These are phyloP conservation scores for Mesotaenium endlicherianum DNA, from an alignment of 139 green algal genomes.

Conservation along the genomic window DNA sequence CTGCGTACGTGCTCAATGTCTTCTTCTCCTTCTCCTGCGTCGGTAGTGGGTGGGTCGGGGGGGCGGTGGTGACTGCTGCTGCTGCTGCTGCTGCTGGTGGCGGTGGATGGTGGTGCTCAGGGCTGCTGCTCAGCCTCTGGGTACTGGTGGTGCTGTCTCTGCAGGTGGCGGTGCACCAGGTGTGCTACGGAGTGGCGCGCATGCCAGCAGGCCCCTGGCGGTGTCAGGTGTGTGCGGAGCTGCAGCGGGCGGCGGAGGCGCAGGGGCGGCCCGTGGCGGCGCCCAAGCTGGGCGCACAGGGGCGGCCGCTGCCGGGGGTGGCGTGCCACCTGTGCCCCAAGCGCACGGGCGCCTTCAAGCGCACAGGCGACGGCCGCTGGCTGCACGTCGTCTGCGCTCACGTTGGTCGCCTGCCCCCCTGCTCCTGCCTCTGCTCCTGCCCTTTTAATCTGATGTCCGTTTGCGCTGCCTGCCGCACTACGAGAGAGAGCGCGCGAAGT, in stretches of 20 bases:
- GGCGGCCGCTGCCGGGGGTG: neutral
- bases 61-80: too few species aligned
- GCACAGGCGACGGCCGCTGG: constrained; percentile 6
- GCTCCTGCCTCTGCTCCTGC: too few species aligned
- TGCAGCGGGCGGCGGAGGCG: neutral
- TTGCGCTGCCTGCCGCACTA: too few species aligned
- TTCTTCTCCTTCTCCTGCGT: too few species aligned
- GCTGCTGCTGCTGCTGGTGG: too few species aligned
- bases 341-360: constrained; percentile 40
- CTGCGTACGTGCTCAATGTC: too few species aligned
- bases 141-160: constrained; percentile 2
- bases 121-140: too few species aligned
- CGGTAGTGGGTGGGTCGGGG: too few species aligned
- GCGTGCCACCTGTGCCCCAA: constrained; percentile 37
- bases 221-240: constrained; percentile 35
- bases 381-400: constrained; percentile 56
- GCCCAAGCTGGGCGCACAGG: neutral
- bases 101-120: too few species aligned
- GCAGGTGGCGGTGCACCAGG: constrained; percentile 56
- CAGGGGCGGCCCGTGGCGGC: neutral
- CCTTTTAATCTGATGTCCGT: too few species aligned
- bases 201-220: constrained; percentile 56
- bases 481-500: too few species aligned
- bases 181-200: constrained; percentile 61
- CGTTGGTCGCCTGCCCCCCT: neutral